phyloP scores from a whole-genome alignment of 2,329 filamentous ascomycete genomes.

The Colletotrichum acutatum region DNA sequence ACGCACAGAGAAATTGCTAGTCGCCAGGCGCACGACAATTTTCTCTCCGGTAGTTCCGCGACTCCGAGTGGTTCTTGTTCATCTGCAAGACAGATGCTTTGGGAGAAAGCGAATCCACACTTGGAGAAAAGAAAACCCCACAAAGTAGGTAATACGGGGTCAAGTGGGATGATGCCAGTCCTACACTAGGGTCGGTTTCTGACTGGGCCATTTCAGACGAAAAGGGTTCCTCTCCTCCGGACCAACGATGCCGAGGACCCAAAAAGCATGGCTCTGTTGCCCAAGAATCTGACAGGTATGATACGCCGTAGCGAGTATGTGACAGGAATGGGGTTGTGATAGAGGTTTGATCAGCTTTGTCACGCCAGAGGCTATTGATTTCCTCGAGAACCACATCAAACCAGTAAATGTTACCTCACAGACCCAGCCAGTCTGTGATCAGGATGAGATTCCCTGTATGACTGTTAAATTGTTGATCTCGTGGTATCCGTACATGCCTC shows the following conservation, averaged over 20 bases:
- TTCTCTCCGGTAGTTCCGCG: background rate
- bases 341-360: background rate
- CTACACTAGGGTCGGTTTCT: background rate
- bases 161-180: background rate
- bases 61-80: slow-evolving; percentile 3
- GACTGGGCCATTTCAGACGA: background rate
- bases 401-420: background rate
- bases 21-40: background rate
- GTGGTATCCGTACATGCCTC: background rate
- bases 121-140: slow-evolving; percentile 22
- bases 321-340: background rate
- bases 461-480: background rate
- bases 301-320: background rate
- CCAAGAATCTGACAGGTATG: background rate
- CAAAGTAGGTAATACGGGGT: background rate
- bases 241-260: background rate
- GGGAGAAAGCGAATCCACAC: slow-evolving; percentile 5
- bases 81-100: background rate
- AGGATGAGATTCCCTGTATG: background rate
- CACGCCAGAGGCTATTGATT: background rate
- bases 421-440: background rate
- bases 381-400: background rate
- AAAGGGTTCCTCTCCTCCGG: background rate
- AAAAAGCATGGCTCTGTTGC: background rate
- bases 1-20: background rate